These are phyloP conservation scores for Phyllostachys edulis DNA, from an alignment of 176 grass and related monocot genomes.

Conservation along the genomic window DNA sequence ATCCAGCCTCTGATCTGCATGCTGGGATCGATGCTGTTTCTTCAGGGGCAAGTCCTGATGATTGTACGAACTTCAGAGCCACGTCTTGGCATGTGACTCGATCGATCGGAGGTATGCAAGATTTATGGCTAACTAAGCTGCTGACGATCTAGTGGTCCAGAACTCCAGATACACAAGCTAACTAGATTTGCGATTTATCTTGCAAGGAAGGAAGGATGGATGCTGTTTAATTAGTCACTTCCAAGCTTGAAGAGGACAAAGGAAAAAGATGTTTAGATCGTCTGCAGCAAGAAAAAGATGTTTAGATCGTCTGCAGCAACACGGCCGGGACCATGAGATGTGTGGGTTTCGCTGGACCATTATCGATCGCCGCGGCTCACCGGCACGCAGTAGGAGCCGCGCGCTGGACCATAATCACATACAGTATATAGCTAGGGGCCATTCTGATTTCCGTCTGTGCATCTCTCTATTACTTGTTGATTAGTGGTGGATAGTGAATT, in stretches of 20 bases:
- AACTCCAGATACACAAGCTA: slow-evolving; percentile 31
- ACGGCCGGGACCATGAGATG: slow-evolving; percentile 32
- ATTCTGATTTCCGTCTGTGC: neutral
- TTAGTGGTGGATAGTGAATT: neutral
- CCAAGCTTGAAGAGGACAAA: slow-evolving; percentile 46
- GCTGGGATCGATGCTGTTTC: slow-evolving; percentile 45
- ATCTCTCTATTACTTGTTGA: neutral
- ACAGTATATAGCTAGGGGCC: neutral
- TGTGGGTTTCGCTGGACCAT: slow-evolving; percentile 35
- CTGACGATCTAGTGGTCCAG: slow-evolving; percentile 37
- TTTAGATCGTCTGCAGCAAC: slow-evolving; percentile 22
- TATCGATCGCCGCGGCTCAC: slow-evolving; percentile 19
- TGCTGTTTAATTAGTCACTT: slow-evolving; percentile 40
- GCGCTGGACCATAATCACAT: slow-evolving; percentile 13
- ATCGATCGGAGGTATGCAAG: neutral
- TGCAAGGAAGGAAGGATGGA: slow-evolving; percentile 30
- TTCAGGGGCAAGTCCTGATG: slow-evolving; percentile 48
- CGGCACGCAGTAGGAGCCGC: neutral
- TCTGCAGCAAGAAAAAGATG: slow-evolving; percentile 27
- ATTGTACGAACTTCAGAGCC: slow-evolving; percentile 41
- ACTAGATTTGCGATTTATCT: slow-evolving; percentile 31
- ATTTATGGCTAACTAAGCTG: slow-evolving; percentile 21
- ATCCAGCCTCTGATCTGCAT: slow-evolving; percentile 35
- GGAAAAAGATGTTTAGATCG: slow-evolving; percentile 25
- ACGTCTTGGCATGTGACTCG: slow-evolving; percentile 44